Conservation (phyloP, 345 rosid genomes). For the Microcos paniculata region DNA sequence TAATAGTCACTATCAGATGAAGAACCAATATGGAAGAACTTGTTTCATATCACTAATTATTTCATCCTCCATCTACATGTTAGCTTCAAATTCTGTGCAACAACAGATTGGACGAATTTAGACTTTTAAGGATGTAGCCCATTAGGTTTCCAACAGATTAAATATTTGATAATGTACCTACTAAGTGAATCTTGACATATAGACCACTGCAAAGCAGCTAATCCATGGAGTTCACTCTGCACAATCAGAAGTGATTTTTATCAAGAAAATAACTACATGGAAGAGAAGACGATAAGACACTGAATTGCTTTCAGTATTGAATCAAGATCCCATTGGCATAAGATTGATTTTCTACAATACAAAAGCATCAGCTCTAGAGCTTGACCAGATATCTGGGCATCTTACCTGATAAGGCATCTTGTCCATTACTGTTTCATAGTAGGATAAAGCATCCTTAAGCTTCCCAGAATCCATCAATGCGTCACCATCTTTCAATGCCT, state of each 20-base stretch:
- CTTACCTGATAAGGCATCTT: slow-evolving; percentile 70
- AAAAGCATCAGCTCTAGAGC: not conserved
- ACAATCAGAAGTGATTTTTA: slow-evolving; percentile 4
- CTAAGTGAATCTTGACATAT: slow-evolving; percentile 87
- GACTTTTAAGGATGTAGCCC: not conserved
- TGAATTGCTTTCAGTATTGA: not conserved
- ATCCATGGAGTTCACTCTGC: slow-evolving; percentile 91
- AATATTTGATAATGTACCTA: slow-evolving; percentile 30
- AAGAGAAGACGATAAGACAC: not conserved
- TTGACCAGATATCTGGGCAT: not conserved
- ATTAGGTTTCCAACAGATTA: not conserved
- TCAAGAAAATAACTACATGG: not conserved
- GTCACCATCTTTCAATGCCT: slow-evolving; percentile 74
- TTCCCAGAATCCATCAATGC: slow-evolving; percentile 76
- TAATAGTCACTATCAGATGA: not conserved
- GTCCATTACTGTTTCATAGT: slow-evolving; percentile 66
- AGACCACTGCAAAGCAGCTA: slow-evolving; percentile 95
- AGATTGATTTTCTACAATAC: not conserved
- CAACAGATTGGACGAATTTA: not conserved
- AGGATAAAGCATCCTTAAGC: slow-evolving; percentile 71
- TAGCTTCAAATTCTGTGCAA: not conserved
- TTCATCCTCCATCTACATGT: not conserved
- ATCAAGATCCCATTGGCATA: not conserved
- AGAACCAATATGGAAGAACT: not conserved
- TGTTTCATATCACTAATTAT: not conserved